phyloP scores from a whole-genome alignment of 2,329 filamentous ascomycete species.

The Monilinia aucupariae region DNA sequence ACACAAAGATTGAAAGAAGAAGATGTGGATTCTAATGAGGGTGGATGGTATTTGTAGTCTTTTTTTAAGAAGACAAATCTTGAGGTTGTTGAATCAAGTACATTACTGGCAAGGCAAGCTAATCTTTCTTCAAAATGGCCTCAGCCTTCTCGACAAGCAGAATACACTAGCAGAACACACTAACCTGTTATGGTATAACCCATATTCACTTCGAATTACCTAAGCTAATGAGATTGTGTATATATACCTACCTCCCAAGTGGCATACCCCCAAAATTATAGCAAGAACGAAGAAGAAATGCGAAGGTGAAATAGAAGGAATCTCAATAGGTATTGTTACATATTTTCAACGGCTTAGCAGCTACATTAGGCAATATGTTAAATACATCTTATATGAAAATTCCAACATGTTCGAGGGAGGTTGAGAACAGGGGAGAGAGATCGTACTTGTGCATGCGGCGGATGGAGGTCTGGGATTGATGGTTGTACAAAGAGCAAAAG shows the following conservation, averaged over 20 bases:
- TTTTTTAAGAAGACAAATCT: neutral
- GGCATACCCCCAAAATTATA: too few relatives aligned
- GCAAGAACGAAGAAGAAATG: too few relatives aligned
- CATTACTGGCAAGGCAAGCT: slow-evolving; percentile 8
- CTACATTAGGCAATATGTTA: neutral
- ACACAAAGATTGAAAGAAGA: slow-evolving; percentile 12
- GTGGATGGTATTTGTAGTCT: neutral
- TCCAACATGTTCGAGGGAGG: slow-evolving; percentile 15
- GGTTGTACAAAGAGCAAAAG: slow-evolving; percentile 51
- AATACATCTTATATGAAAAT: neutral
- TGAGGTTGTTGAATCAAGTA: slow-evolving; percentile 1
- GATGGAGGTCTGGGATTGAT: slow-evolving; percentile 42
- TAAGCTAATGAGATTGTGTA: neutral
- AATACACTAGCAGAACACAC: neutral
- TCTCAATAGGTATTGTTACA: neutral
- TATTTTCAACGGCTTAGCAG: neutral
- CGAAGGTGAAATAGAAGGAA: too few relatives aligned
- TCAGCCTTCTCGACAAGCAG: slow-evolving; percentile 12
- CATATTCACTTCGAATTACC: neutral
- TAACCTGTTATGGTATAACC: slow-evolving; percentile 1
- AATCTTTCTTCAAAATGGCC: slow-evolving; percentile 17
- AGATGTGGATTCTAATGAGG: slow-evolving; percentile 3
- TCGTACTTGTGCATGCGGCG: slow-evolving; percentile 35
- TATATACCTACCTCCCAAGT: too few relatives aligned
- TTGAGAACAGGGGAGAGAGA: slow-evolving; percentile 27